A percentile compares a stretch with the other conserved stretches of the same genome.
phyloP scores from a whole-genome alignment of 768 basidiomycete genomes.

The Boletus rex-veris region DNA sequence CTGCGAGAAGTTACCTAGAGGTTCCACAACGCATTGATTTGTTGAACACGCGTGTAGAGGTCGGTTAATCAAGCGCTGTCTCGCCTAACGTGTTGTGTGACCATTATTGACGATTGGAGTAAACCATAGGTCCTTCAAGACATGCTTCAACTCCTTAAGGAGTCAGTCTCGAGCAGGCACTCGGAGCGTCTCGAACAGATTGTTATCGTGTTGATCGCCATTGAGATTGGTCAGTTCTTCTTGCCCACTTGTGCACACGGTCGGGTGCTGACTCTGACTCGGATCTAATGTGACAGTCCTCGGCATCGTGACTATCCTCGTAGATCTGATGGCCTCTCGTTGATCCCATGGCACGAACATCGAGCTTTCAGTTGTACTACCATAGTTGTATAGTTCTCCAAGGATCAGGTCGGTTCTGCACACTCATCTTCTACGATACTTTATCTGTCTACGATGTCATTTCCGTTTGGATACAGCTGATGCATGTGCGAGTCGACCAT shows the following conservation, averaged over 20 bases:
- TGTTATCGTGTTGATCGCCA: conserved; percentile 85
- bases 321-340: conserved; percentile 73
- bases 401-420: conserved; percentile 1
- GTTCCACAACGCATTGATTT: conserved; percentile 92
- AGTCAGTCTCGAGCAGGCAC: conserved; percentile 88
- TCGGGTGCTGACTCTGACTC: conserved; percentile 5
- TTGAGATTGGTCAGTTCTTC: conserved; percentile 67
- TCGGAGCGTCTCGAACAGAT: conserved; percentile 91
- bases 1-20: conserved; percentile 90
- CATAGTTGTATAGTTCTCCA: neutral
- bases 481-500: neutral
- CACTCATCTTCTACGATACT: conserved; percentile 7
- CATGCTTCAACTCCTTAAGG: conserved; percentile 93
- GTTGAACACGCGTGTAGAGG: conserved; percentile 91
- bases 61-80: conserved; percentile 32
- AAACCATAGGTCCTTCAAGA: conserved; percentile 80
- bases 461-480: neutral
- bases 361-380: conserved; percentile 10
- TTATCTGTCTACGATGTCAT: neutral
- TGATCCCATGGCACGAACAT: conserved; percentile 60
- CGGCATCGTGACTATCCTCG: conserved; percentile 86
- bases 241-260: neutral
- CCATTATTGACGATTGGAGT: conserved; percentile 1
- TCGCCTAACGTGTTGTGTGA: neutral
- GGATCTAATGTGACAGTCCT: conserved; percentile 49